phyloP scores from a whole-genome alignment of 495 filamentous ascomycete species.

The Trypethelium eluteriae region DNA sequence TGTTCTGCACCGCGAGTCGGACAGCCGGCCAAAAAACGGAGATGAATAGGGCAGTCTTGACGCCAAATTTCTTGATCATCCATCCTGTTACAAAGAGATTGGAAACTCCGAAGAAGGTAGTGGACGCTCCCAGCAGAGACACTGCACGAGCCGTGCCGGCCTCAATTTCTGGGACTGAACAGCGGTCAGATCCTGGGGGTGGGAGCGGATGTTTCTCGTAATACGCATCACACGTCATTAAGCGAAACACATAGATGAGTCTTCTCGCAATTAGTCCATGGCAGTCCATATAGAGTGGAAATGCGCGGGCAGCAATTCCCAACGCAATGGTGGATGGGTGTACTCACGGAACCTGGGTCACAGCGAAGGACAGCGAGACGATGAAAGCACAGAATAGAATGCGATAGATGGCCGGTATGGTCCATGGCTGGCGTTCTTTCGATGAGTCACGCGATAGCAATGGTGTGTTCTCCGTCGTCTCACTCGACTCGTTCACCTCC shows the following conservation, averaged over 20 bases:
- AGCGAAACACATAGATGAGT: slow-evolving; percentile 50
- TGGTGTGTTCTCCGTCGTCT: slow-evolving; percentile 15
- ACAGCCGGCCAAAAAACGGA: slow-evolving; percentile 47
- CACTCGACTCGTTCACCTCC: background rate
- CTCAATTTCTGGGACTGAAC: slow-evolving; percentile 43
- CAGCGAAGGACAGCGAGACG: slow-evolving; percentile 49
- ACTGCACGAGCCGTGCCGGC: slow-evolving; percentile 49
- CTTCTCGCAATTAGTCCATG: slow-evolving; percentile 24
- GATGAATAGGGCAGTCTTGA: slow-evolving; percentile 44
- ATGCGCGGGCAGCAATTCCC: background rate
- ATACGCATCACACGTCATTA: slow-evolving; percentile 53
- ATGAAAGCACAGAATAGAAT: slow-evolving; percentile 45
- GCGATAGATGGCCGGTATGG: slow-evolving; percentile 24
- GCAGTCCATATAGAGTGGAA: background rate
- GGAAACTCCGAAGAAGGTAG: slow-evolving; percentile 39
- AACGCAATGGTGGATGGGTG: background rate
- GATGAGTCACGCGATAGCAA: slow-evolving; percentile 7
- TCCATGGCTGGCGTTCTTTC: slow-evolving; percentile 14
- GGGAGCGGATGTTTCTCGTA: slow-evolving; percentile 41
- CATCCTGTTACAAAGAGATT: slow-evolving; percentile 53
- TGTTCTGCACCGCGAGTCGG: slow-evolving; percentile 46
- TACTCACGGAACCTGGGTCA: slow-evolving; percentile 51
- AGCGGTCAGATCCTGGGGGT: slow-evolving; percentile 37
- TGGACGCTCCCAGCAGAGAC: slow-evolving; percentile 44
- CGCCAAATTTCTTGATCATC: slow-evolving; percentile 49